Base-by-base conservation (phyloP, 2,329 filamentous ascomycete genomes). In the Podosphaera leucotricha region DNA sequence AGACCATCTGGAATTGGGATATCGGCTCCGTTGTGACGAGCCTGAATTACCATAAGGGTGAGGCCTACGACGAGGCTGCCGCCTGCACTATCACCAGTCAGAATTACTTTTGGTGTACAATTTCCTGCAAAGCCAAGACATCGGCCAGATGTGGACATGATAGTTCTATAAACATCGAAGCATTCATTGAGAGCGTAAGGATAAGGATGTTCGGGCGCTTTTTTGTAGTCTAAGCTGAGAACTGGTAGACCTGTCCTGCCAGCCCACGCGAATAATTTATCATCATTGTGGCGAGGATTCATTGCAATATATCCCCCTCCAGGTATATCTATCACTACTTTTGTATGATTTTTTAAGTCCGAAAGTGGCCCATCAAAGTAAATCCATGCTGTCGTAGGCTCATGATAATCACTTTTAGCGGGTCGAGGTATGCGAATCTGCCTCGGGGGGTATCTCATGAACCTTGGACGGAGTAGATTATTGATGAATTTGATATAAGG, bases 261-360 rank as follows among this genome's bases (percentile, higher is more conserved):
- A 0, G 90, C 84, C 90, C 90, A 98, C 1, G 81, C 76, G 52
- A 93, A 74, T 16, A 98, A 66, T 60, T 92, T 92, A 60, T 98
- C 90, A 57, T 98, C 90, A 54, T 92, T 85, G 54, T 79, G 82
- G 40, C 90, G 68, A n/a, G 90, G 90, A 46, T 83, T 77, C 90
- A 98, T 98, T 16, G 90, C 86, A 11, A 98, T 86, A 51, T 92
- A 98, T 0, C 90, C 90, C 26, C 90, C 90, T 1, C 90, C 90
- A 0, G 90, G 90, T 2, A 95, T 75, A 59, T 98, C 90, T 30
- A 98, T 58, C 1, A 98, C 71, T 22, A 98, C 60, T 53, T 80
- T 80, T 43, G 72, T 77, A 56, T 92, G 80, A 37, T 78, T 71
- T 54, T 76, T 75, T 39, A 94, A 64, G 40, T 84, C 77, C 2